phyloP scores from a whole-genome alignment of 352 stramenopile genomes.

The Globisporangium iwayamae region DNA sequence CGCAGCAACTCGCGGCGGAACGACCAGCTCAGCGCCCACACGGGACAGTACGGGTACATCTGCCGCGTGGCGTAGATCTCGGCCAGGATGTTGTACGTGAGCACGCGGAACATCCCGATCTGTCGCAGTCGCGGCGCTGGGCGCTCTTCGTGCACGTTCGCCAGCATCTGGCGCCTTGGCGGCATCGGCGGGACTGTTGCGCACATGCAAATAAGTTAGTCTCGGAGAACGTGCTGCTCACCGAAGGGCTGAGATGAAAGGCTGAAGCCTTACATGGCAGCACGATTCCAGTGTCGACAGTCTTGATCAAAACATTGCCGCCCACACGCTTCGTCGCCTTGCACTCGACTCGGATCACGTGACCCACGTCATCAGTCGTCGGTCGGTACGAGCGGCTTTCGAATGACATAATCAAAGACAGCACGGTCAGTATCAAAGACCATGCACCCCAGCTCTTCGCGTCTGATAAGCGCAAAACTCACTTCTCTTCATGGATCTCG shows the following conservation, averaged over 20 bases:
- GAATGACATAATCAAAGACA: too few relatives aligned
- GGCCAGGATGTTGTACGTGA: slow-evolving; percentile 91
- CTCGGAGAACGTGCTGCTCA: too few relatives aligned
- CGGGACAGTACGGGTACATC: slow-evolving; percentile 96
- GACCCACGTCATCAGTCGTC: slow-evolving; percentile 58
- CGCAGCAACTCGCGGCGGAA: slow-evolving; percentile 92
- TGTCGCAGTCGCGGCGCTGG: slow-evolving; percentile 67
- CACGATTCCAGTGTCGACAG: slow-evolving; percentile 81
- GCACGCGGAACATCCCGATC: slow-evolving; percentile 78
- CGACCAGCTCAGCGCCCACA: slow-evolving; percentile 97
- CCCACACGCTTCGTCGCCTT: slow-evolving; percentile 53
- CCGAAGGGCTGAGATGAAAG: neutral
- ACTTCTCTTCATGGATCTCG: slow-evolving; percentile 69
- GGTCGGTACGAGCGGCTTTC: slow-evolving; percentile 66
- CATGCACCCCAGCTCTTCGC: too few relatives aligned
- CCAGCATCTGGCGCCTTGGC: slow-evolving; percentile 77
- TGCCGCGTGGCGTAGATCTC: slow-evolving; percentile 90
- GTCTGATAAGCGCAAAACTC: slow-evolving; percentile 5
- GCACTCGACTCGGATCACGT: slow-evolving; percentile 82
- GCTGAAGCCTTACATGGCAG: slow-evolving; percentile 62
- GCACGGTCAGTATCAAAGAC: too few relatives aligned
- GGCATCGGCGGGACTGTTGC: slow-evolving; percentile 70
- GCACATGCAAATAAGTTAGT: slow-evolving; percentile 8
- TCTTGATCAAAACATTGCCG: slow-evolving; percentile 61
- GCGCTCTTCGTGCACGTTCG: slow-evolving; percentile 76